Base-by-base conservation (phyloP, 192 early-diverging fungal genomes). In the Umbelopsis ramanniana region DNA sequence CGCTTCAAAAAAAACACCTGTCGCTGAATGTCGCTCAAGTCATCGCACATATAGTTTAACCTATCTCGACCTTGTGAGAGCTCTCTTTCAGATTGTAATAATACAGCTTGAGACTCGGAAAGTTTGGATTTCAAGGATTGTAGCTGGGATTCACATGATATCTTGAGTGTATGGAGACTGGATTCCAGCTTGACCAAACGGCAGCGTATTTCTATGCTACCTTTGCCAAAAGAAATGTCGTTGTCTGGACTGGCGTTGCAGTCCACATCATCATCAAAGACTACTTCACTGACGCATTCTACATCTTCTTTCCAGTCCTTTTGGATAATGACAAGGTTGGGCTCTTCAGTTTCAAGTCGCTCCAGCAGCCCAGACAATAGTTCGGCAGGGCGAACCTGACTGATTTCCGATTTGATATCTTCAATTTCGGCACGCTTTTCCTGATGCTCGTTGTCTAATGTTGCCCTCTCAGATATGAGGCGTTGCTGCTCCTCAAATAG, bases 331-430 rank as follows among this genome's bases (percentile, higher is more conserved):
- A 79, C 70, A n/a, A 35, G 22, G 8, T 50, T 68, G 2, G 46
- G 21, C 23, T 81, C 75, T 4, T 70, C 72, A 1, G 69, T 81
- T 15, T 81, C 75, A 0, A 81, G 46, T 40, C 79, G 45, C 23
- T 81, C 81, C 46, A 86, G 57, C 21, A 86, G 52, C 9, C 85
- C 85, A 38, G 79, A 63, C 10, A 86, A 52, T 43, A 86, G 47
- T 23, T 81, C 73, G 23, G 79, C 81, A 4, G 85, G 85, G 7
- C 85, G 74, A 21, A 84, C 77, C 50, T 83, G 74, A 50, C 74
- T 72, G 66, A 86, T 73, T 23, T 79, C 40, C 2, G 75, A 60
- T 9, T 81, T 67, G 24, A 82, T 80, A 4, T 68, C 72, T 21
- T 84, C 75, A 12, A 86, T 68, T 6, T 81, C 74, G 4, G 54